Percentiles rank a stretch among this genome's conserved stretches.
Evolutionary conservation across 2,329 filamentous ascomycete species (phyloP).

Genomic region (Stachybotrys chartarum): DNA sequence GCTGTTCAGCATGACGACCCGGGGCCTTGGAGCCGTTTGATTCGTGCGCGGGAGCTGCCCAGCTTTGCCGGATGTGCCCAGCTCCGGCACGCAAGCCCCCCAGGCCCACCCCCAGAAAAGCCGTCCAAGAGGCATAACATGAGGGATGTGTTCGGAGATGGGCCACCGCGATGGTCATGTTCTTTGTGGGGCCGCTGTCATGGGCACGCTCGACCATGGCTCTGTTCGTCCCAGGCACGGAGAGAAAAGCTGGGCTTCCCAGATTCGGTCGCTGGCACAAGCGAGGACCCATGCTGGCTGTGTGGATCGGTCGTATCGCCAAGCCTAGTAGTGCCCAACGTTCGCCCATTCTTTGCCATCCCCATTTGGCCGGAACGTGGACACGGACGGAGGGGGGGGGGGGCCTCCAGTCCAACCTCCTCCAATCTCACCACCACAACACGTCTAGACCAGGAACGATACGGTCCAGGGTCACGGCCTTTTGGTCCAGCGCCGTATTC

Average conservation of each 20-base stretch:
- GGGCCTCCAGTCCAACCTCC: not conserved
- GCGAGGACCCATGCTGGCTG: not conserved
- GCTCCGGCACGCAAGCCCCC: not conserved
- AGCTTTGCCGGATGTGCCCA: not conserved
- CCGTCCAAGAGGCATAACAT: not conserved
- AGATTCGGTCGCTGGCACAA: not conserved
- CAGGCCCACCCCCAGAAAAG: not conserved
- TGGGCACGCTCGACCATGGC: not conserved
- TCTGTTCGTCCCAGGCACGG: not conserved
- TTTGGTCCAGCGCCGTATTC: not conserved
- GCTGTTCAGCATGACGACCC: not conserved
- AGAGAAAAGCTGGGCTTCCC: not conserved
- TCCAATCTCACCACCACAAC: not conserved
- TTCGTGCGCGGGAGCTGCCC: too few relatives aligned
- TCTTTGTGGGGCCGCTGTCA: not conserved
- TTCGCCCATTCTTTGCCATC: not conserved
- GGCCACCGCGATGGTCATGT: not conserved
- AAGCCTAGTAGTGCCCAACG: not conserved
- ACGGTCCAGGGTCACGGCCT: not conserved
- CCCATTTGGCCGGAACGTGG: not conserved
- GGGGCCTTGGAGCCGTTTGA: too few relatives aligned
- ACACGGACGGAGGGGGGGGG: not conserved
- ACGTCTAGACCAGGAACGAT: not conserved
- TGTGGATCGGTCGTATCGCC: not conserved
- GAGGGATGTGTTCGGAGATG: not conserved